phyloP scores from a whole-genome alignment of 495 filamentous ascomycete genomes.

The Achaetomiella virescens region DNA sequence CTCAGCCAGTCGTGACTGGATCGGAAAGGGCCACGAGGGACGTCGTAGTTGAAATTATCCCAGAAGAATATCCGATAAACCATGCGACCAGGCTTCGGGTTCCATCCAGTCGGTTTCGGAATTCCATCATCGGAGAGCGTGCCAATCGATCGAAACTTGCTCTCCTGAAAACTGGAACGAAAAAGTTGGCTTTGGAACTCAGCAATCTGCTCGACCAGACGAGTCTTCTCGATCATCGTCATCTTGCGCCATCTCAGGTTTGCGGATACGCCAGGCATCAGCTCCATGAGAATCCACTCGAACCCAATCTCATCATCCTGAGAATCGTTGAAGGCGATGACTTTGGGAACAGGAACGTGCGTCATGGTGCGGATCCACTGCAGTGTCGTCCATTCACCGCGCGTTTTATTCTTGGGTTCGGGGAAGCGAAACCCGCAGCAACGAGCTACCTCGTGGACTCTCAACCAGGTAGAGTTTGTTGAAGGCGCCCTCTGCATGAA shows the following conservation, averaged over 20 bases:
- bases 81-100: conserved; percentile 5
- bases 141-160: too few relatives aligned
- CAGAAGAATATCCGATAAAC: conserved; percentile 17
- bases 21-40: conserved; percentile 18
- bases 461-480: conserved; percentile 22
- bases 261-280: neutral
- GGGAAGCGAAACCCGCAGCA: conserved; percentile 22
- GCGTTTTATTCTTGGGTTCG: neutral
- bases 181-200: too few relatives aligned
- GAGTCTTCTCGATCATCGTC: neutral
- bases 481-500: conserved; percentile 17
- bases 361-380: conserved; percentile 30
- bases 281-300: conserved; percentile 47
- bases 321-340: conserved; percentile 35
- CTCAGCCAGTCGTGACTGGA: conserved; percentile 20
- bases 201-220: neutral
- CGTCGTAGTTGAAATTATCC: conserved; percentile 8
- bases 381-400: conserved; percentile 28
- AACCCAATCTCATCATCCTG: conserved; percentile 34
- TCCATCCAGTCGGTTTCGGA: too few relatives aligned
- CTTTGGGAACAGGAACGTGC: conserved; percentile 34
- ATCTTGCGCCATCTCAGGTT: neutral
- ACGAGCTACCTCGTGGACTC: neutral
- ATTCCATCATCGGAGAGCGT: too few relatives aligned
- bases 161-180: too few relatives aligned